A percentile compares a stretch with the other conserved stretches of the same genome.
These are phyloP conservation scores for Aspergillus saccharolyticus DNA, from an alignment of 495 filamentous ascomycete genomes.

Conservation along the genomic window DNA sequence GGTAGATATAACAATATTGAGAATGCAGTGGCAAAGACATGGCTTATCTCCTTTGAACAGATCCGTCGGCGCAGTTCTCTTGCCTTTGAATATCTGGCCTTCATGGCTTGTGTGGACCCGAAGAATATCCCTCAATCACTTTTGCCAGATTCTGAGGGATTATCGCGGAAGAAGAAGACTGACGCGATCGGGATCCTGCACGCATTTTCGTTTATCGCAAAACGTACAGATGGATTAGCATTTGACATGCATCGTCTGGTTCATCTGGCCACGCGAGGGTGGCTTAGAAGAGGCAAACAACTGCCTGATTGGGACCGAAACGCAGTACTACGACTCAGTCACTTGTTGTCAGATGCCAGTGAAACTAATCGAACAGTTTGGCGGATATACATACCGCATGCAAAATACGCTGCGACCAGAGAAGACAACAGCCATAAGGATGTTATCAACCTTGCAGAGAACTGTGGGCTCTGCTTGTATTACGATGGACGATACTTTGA, in stretches of 20 bases:
- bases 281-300: neutral
- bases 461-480: no score
- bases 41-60: slow-evolving; percentile 48
- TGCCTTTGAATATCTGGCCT: slow-evolving; percentile 33
- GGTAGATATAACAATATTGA: slow-evolving; percentile 35
- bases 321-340: no score
- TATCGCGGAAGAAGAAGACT: neutral
- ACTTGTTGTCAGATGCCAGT: no score
- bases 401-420: no score
- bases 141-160: no score
- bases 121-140: neutral
- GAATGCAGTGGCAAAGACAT: slow-evolving; percentile 51
- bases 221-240: neutral
- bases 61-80: slow-evolving; percentile 25
- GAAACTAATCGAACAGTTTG: no score
- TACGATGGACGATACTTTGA: no score
- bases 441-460: no score
- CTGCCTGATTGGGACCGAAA: no score
- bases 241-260: slow-evolving; percentile 1
- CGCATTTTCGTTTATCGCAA: neutral
- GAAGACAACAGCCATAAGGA: no score
- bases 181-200: neutral
- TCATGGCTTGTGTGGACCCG: slow-evolving; percentile 27
- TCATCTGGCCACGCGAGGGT: neutral
- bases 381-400: no score